Conservation (phyloP, 2,329 filamentous ascomycete species). For the Thielaviopsis euricoi region DNA sequence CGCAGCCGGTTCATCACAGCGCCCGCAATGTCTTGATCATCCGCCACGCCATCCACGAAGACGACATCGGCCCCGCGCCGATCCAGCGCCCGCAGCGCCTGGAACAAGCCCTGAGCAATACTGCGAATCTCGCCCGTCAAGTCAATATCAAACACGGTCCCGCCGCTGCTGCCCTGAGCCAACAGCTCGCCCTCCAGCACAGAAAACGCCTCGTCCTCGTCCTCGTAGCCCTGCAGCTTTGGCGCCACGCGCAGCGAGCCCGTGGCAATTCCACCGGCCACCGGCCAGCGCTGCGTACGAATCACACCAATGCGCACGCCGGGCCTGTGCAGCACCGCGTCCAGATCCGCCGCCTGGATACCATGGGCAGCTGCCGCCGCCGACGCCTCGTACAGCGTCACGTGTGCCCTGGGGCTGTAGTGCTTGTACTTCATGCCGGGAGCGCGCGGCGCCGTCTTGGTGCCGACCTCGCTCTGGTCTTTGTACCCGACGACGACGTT, state of each 20-base stretch:
- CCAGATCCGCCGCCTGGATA: conserved; percentile 22
- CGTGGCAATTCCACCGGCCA: conserved; percentile 24
- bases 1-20: conserved; percentile 73
- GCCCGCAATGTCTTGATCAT: conserved; percentile 65
- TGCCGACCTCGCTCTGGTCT: conserved; percentile 52
- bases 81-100: conserved; percentile 72
- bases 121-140: conserved; percentile 54
- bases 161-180: conserved; percentile 18
- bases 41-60: conserved; percentile 75
- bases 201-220: conserved; percentile 19
- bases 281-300: conserved; percentile 37
- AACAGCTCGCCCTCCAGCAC: conserved; percentile 28
- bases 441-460: conserved; percentile 51
- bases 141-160: conserved; percentile 48
- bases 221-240: conserved; percentile 17
- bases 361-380: conserved; percentile 21
- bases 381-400: conserved; percentile 60
- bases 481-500: conserved; percentile 61
- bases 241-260: conserved; percentile 17
- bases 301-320: conserved; percentile 31
- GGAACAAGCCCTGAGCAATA: conserved; percentile 79
- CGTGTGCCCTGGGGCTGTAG: conserved; percentile 79
- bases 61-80: conserved; percentile 64
- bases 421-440: conserved; percentile 99
- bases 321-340: conserved; percentile 14